A percentile compares a stretch with the other conserved stretches of the same genome.
These are phyloP conservation scores for Colletotrichum salicis DNA, from an alignment of 2,329 filamentous ascomycete species.

Conservation along the genomic window DNA sequence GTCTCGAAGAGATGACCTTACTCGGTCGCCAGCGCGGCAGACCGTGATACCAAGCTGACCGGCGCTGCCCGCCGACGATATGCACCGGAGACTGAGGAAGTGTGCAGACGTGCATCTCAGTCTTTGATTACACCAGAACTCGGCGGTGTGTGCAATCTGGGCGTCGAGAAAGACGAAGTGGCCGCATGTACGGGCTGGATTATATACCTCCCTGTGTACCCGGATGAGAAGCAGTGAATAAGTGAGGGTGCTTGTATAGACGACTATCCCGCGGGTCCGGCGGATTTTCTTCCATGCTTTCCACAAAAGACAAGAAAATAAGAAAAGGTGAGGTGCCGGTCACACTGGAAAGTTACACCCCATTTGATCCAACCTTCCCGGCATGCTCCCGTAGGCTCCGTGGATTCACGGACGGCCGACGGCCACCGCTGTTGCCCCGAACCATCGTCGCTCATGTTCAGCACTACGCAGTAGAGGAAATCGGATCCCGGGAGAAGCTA, in stretches of 20 bases:
- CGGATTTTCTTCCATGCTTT: background rate
- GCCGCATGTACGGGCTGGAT: background rate
- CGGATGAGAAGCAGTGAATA: background rate
- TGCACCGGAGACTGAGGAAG: conserved; percentile 6
- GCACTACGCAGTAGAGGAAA: background rate
- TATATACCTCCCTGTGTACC: background rate
- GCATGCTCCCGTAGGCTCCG: conserved; percentile 12
- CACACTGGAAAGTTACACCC: conserved; percentile 1
- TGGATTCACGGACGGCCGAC: background rate
- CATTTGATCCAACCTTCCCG: conserved; percentile 3
- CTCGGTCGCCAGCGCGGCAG: conserved; percentile 12
- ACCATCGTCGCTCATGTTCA: background rate
- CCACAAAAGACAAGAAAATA: background rate
- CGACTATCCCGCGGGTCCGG: background rate
- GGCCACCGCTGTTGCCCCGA: background rate
- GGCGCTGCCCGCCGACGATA: background rate
- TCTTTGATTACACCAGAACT: background rate
- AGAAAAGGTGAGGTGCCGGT: background rate
- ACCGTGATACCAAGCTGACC: background rate
- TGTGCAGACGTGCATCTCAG: conserved; percentile 27
- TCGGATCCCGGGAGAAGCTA: background rate
- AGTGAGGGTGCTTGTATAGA: background rate
- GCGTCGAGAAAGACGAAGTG: background rate
- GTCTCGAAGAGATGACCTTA: background rate
- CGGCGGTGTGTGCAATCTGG: background rate